Evolutionary conservation across 2,329 filamentous ascomycete species (phyloP), one percentile per base, ranked within the genome.

Genomic region (Penicillium nordicum): DNA sequence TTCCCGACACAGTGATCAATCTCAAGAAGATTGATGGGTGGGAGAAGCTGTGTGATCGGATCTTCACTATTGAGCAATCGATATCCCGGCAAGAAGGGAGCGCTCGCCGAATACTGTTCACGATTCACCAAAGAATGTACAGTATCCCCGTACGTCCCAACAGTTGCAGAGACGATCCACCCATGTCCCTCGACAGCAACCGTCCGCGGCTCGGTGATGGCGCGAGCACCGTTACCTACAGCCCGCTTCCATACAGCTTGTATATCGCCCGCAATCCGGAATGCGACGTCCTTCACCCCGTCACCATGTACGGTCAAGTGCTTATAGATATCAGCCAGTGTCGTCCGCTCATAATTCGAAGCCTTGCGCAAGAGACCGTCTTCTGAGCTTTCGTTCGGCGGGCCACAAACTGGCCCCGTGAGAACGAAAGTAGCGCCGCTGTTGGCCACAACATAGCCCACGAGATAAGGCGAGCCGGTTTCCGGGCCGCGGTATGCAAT

Each of bases 1-100:
- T 96, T 96, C 67, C 92, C 92, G 66, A 96, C 92, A 76, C 92
- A 96, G 81, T 96, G 92, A 76, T 96, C 92, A 75, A 96, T 90
- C 65, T 86, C 86, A 57, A 84, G 80, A 48, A 96, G 82, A 8
- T 80, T 73, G n/a, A 95, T 82, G 0, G 75, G 62, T 0, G 91
- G 90, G 4, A 89, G 78, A 40, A 68, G 64, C 18, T 65, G 59
- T 34, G 71, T 68, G 23, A 81, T 70, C 0, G 79, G 74, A 60
- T 84, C 81, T 14, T 59, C 58, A 8, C 64, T 61, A 1, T 66
- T 73, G 48, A 83, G 79, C 1, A 82, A 72, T 41, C 82, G 81
- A 79, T 87, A 96, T 9, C 89, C 89, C 0, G 91, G 91, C 32
- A 96, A 80, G 77, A 96, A 96, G 23, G 82, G 73, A 0, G 91